Base-by-base conservation (phyloP, 2,329 filamentous ascomycete genomes). In the Alternaria arbusti region DNA sequence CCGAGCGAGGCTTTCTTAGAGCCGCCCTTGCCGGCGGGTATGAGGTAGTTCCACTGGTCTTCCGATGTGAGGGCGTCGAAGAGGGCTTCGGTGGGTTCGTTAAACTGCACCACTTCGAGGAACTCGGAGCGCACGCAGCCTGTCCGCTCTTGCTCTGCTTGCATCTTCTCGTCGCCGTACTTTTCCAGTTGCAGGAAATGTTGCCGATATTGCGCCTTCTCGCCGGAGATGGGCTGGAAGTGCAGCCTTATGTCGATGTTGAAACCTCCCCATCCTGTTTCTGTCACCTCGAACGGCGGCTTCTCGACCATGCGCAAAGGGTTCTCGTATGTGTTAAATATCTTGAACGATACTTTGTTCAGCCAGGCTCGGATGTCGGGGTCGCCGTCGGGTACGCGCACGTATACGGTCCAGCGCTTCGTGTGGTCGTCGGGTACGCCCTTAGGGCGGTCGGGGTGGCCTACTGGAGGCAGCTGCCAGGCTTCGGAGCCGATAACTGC, bases 201-300 rank as follows among this genome's bases (percentile, higher is more conserved):
- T 84, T 96, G 97, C 2, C 97, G 83, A n/a, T 94, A 96, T 81
- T 97, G 93, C 5, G 95, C 92, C 81, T 99, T 99, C 84, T 99
- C 96, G 73, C 89, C 90, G 40, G 90, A 91, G 77, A 96, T 92
- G 59, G 91, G 89, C 59, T 92, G 89, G 81, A 97, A 99, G 84
- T 97, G 97, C 47, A 99, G 86, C 77, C 97, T 94, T 78, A 99
- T 91, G 67, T 94, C 92, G 74, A 99, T 96, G 79, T 96, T 93
- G 83, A 99, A 99, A 82, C 97, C 96, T 74, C 96, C 96, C 92
- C 96, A 99, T 52, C 96, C 96, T 0, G 96, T 98, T 81, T 98
- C 96, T 66, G 89, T 88, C 65, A 98, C 91, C 74, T 93, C 85
- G 74, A 97, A 99, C 11, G 85, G 94, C 75, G 92, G 88, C 64